These are phyloP conservation scores for Amanita rimosa DNA, from an alignment of 768 basidiomycete species.

Conservation along the genomic window DNA sequence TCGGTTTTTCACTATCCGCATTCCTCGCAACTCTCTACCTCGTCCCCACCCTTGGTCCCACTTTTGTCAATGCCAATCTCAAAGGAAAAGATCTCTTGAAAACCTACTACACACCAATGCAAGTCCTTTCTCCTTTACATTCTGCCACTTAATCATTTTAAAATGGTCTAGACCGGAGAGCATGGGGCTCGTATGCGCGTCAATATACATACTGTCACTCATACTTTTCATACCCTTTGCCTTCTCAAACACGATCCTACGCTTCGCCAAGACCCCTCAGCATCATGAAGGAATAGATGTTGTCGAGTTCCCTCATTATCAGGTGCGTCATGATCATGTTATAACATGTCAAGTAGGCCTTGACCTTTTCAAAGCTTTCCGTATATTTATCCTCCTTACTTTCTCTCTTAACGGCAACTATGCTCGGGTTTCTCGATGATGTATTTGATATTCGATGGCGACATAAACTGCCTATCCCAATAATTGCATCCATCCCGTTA, in stretches of 20 bases:
- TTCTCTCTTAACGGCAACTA: slow-evolving; percentile 84
- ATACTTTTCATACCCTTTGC: slow-evolving; percentile 94
- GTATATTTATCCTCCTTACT: slow-evolving; percentile 89
- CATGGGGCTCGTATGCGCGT: slow-evolving; percentile 82
- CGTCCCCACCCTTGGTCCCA: slow-evolving; percentile 73
- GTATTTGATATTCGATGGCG: slow-evolving; percentile 98
- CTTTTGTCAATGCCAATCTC: slow-evolving; percentile 73
- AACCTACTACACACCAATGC: slow-evolving; percentile 63
- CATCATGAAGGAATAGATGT: slow-evolving; percentile 52
- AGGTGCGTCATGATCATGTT: slow-evolving; percentile 32
- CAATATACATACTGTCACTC: slow-evolving; percentile 76
- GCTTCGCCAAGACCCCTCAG: slow-evolving; percentile 28
- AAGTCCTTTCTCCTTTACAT: slow-evolving; percentile 15
- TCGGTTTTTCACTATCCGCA: slow-evolving; percentile 80
- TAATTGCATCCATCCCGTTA: slow-evolving; percentile 91
- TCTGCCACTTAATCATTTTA: neutral
- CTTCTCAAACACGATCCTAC: slow-evolving; percentile 64
- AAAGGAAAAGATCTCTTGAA: slow-evolving; percentile 86
- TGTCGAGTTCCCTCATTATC: slow-evolving; percentile 66
- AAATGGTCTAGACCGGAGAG: slow-evolving; percentile 90
- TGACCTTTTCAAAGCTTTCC: slow-evolving; percentile 44
- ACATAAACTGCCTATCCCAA: slow-evolving; percentile 93
- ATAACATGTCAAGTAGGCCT: neutral
- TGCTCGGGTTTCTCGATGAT: slow-evolving; percentile 95
- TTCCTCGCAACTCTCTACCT: slow-evolving; percentile 67